Evolutionary conservation across 2,329 filamentous ascomycete genomes (phyloP).

Genomic region (Penicillium sp.): DNA sequence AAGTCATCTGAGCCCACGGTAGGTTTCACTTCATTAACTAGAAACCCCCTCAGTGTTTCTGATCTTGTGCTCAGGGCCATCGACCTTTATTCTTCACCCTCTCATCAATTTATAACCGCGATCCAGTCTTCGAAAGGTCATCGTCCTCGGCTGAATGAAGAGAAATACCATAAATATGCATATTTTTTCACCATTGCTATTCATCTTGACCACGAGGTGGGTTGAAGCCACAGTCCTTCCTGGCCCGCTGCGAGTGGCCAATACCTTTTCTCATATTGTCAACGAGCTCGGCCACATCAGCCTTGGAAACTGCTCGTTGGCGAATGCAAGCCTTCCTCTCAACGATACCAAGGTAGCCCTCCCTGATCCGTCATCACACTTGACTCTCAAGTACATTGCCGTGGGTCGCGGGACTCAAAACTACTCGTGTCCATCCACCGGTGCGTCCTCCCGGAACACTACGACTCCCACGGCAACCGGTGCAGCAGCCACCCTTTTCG

Average conservation of each 20-base stretch:
- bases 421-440: slow-evolving; percentile 44
- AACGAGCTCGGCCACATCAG: slow-evolving; percentile 20
- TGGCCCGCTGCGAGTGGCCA: slow-evolving; percentile 13
- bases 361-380: slow-evolving; percentile 26
- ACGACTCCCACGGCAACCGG: slow-evolving; percentile 39
- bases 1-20: not conserved
- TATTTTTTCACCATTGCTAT: not conserved
- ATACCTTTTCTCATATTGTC: slow-evolving; percentile 19
- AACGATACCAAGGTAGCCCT: slow-evolving; percentile 24
- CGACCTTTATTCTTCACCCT: not conserved
- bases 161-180: not conserved
- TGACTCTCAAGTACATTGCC: slow-evolving; percentile 45
- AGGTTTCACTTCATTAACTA: not conserved
- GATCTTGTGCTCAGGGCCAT: not conserved
- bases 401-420: slow-evolving; percentile 52
- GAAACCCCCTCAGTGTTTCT: not conserved
- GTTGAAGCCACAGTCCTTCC: slow-evolving; percentile 7
- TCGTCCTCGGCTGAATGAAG: not conserved
- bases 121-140: not conserved
- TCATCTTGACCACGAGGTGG: not conserved
- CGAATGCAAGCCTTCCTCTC: slow-evolving; percentile 14
- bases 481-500: slow-evolving; percentile 48
- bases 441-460: slow-evolving; percentile 13
- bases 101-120: not conserved
- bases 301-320: slow-evolving; percentile 25